Base-by-base conservation (phyloP, 345 rosid species). In the Citrus hindsii region DNA sequence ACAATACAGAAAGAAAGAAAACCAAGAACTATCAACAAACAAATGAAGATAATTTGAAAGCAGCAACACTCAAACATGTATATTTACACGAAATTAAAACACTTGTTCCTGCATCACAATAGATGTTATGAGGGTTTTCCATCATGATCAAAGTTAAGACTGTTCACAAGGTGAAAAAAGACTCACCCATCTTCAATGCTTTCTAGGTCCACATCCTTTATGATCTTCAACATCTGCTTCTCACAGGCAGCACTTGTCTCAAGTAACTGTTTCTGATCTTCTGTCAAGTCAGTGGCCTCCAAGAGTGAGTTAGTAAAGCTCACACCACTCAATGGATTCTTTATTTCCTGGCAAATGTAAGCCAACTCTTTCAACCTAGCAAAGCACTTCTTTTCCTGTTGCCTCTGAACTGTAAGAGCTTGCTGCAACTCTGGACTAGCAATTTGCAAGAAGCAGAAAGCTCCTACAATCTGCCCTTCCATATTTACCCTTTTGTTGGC, bases 371-470 rank as follows among this genome's bases (percentile, higher is more conserved):
- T 93, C 88, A 87, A 88, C 65, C 89, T 91, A 16, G 92, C 77
- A 82, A 91, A 82, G 76, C 87, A 77, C 46, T 82, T 87, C 59
- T 86, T 89, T 67, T 92, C 96, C 80, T 92, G 94, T 73, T 86
- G 89, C 88, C 90, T 85, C 85, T 93, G 96, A 79, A 89, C 80
- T 61, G 84, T 88, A 82, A 97, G 85, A 71, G 96, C 90, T 78
- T 93, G 93, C 81, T 93, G 98, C 89, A 97, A 81, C 85, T 97
- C 99, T 1, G 89, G 91, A 86, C 97, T 97, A 25, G 97, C 93
- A 82, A 93, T 91, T 87, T 94, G 99, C 92, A 97, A 80, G 88
- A 94, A 94, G 87, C 98, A 94, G 84, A 97, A 94, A 78, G 96
- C 99, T 64, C 98, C 98, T 46, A 92, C 85, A 69, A 89, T 86